Evolutionary conservation across 1,284 basidiomycete species (phyloP).

Genomic region (Sporisorium scitamineum): DNA sequence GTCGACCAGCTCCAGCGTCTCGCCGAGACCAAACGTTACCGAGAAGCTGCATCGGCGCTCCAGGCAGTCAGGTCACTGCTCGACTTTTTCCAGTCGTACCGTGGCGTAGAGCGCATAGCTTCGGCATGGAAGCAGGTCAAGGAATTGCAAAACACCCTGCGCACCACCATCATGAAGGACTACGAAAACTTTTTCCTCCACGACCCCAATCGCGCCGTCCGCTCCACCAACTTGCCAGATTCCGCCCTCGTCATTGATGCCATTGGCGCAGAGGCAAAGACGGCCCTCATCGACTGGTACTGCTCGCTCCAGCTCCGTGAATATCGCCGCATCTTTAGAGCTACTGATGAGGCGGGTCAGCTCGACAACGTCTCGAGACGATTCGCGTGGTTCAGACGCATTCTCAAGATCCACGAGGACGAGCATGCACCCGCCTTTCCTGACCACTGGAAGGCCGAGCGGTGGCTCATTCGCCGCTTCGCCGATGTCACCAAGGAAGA

Average conservation of each 20-base stretch:
- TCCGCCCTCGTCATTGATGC: slow-evolving; percentile 65
- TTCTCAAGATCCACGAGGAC: slow-evolving; percentile 87
- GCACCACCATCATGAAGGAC: slow-evolving; percentile 56
- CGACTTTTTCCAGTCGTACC: slow-evolving; percentile 60
- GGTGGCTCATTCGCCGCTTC: slow-evolving; percentile 60
- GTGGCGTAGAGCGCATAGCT: slow-evolving; percentile 59
- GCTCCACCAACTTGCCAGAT: slow-evolving; percentile 57
- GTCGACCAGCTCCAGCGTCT: slow-evolving; percentile 63
- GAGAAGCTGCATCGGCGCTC: slow-evolving; percentile 64
- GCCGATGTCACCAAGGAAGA: slow-evolving; percentile 67
- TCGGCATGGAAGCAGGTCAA: slow-evolving; percentile 57
- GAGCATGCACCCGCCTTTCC: slow-evolving; percentile 74
- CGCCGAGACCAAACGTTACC: slow-evolving; percentile 53
- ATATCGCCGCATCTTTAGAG: slow-evolving; percentile 91
- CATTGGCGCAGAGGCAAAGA: slow-evolving; percentile 63
- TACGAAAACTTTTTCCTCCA: slow-evolving; percentile 63
- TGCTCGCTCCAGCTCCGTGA: slow-evolving; percentile 91
- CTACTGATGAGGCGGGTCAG: slow-evolving; percentile 80
- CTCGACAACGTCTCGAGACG: slow-evolving; percentile 93
- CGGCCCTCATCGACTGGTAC: slow-evolving; percentile 87
- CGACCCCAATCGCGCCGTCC: slow-evolving; percentile 48
- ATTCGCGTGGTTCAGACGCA: slow-evolving; percentile 94
- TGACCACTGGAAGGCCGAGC: slow-evolving; percentile 58
- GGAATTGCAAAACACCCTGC: slow-evolving; percentile 53
- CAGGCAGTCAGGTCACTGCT: slow-evolving; percentile 64